phyloP scores from a whole-genome alignment of 2,329 filamentous ascomycete species.

The Raffaelea arxii region DNA sequence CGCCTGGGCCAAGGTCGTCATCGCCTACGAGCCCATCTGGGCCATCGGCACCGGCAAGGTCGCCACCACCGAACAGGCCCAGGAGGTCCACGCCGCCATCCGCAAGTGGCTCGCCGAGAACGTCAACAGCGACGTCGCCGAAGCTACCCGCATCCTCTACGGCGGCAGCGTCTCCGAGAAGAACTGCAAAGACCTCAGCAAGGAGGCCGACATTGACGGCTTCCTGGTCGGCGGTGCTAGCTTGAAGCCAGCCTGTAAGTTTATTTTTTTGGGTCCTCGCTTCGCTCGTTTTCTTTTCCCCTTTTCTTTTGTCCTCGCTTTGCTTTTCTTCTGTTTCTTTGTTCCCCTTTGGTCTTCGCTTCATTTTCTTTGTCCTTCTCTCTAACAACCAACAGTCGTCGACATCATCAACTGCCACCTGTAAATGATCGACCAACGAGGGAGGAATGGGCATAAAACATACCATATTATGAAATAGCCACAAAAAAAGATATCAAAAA shows the following conservation, averaged over 20 bases:
- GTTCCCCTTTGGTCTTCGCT: slow-evolving; percentile 2
- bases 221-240: slow-evolving; percentile 95
- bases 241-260: slow-evolving; percentile 89
- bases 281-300: not conserved
- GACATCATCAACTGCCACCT: slow-evolving; percentile 51
- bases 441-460: too few relatives aligned
- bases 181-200: slow-evolving; percentile 90
- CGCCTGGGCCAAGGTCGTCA: slow-evolving; percentile 78
- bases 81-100: slow-evolving; percentile 89
- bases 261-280: too few relatives aligned
- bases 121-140: slow-evolving; percentile 64
- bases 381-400: slow-evolving; percentile 30
- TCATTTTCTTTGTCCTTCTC: not conserved
- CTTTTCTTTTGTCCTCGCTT: not conserved
- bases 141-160: slow-evolving; percentile 89
- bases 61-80: slow-evolving; percentile 78
- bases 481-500: too few relatives aligned
- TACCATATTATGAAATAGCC: too few relatives aligned
- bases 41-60: slow-evolving; percentile 90
- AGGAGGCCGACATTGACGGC: slow-evolving; percentile 91
- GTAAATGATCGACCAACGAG: slow-evolving; percentile 25
- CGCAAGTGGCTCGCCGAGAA: slow-evolving; percentile 77
- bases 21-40: slow-evolving; percentile 99
- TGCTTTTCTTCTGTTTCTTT: too few relatives aligned
- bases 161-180: slow-evolving; percentile 95